These are phyloP conservation scores for Geranium brycei DNA, from an alignment of 345 rosid species.

Conservation along the genomic window DNA sequence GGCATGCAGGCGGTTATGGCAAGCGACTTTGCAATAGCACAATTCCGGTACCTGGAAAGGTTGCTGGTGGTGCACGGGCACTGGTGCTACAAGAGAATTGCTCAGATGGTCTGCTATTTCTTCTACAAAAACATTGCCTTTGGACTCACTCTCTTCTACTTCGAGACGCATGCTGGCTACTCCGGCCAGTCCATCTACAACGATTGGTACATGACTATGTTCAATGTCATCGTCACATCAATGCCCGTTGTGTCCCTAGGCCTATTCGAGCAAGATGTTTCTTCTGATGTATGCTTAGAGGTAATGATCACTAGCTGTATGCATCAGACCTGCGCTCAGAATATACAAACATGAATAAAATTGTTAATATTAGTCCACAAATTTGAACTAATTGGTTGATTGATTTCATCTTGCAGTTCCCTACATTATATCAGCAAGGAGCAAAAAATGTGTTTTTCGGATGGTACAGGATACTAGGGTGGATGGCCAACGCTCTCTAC, in stretches of 20 bases:
- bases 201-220: constrained; percentile 56
- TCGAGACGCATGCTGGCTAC: constrained; percentile 48
- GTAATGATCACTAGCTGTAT: constrained; percentile 13
- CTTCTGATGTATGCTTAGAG: constrained; percentile 67
- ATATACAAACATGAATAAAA: no score
- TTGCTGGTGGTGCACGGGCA: constrained; percentile 69
- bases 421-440: constrained; percentile 69
- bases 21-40: constrained; percentile 67
- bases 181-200: constrained; percentile 56
- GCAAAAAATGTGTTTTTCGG: constrained; percentile 45
- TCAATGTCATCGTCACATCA: constrained; percentile 63
- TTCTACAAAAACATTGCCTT: constrained; percentile 72
- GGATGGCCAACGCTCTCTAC: constrained; percentile 51
- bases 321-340: neutral
- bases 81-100: constrained; percentile 70
- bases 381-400: neutral
- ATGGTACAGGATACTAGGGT: constrained; percentile 59
- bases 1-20: constrained; percentile 71
- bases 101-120: constrained; percentile 69
- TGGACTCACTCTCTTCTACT: constrained; percentile 72
- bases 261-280: constrained; percentile 66
- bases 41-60: constrained; percentile 58
- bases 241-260: constrained; percentile 69
- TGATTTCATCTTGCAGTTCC: constrained; percentile 33
- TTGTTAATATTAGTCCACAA: no score